Evolutionary conservation across 208 protist genomes (phyloP), one percentile per base, ranked within the genome.

Genomic region (Trypanosoma melophagium): DNA sequence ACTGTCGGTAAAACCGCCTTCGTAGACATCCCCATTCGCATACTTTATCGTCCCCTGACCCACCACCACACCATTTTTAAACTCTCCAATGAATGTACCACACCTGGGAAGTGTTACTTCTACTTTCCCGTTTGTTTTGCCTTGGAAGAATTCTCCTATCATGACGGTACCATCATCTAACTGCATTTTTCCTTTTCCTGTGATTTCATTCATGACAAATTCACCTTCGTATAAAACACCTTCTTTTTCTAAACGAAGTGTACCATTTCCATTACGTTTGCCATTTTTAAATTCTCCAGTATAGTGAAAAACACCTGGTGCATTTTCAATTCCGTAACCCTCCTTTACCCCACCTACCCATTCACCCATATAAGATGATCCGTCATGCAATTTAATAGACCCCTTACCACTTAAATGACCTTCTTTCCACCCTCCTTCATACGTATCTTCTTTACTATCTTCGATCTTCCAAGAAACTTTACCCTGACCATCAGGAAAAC

Each of bases 401-500:
- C 94, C 94, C 17, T 84, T 44, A 17, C 92, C 94, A 60, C 92
- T 63, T 4, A 79, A 78, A 17, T 83, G 61, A 0, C 84, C 86
- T 5, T 74, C 52, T 13, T 74, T 49, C 88, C 87, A 94, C 42
- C 69, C 65, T 3, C 88, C 88, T 13, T 83, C 71, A 64, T 94
- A 95, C 41, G 28, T 38, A 12, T 83, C 41, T 24, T 66, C 40
- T 12, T 44, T 44, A 44, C 38, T 40, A 9, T 21, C 60, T 22
- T 64, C 51, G 13, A 57, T 55, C 21, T 71, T 22, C 55, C 71
- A 83, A 12, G 19, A 40, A 19, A 61, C 61, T 17, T 44, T 55
- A 13, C 89, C 92, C 0, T 52, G n/a, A 0, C 89, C 85, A 52
- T 79, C 52, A 19, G 87, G 76, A 59, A 78, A 69, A 13, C 87